A percentile compares a stretch with the other conserved stretches of the same genome.
Evolutionary conservation across 306 rosid genomes (phyloP).

Genomic region (Lathyrus aphaca): DNA sequence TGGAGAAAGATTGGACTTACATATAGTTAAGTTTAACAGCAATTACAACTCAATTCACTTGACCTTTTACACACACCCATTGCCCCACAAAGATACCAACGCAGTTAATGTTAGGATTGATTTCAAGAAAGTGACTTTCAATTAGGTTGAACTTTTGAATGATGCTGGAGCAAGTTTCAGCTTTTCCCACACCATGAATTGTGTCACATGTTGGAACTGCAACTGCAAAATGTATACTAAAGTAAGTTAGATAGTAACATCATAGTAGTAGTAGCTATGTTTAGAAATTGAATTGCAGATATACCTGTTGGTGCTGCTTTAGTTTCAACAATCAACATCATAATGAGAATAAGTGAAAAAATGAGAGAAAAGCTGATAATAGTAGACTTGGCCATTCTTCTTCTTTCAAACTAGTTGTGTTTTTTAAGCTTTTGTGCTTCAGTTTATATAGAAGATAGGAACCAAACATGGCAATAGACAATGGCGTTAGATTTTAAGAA

Average conservation of each 20-base stretch:
- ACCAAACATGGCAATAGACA: slow-evolving; percentile 4
- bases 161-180: slow-evolving; percentile 42
- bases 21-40: too few species aligned
- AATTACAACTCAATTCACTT: slow-evolving; percentile 4
- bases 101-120: slow-evolving; percentile 50
- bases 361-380: slow-evolving; percentile 17
- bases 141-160: slow-evolving; percentile 5
- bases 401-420: slow-evolving; percentile 2
- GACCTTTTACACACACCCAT: slow-evolving; percentile 40
- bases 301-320: slow-evolving; percentile 31
- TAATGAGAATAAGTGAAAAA: slow-evolving; percentile 28
- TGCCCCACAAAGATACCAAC: slow-evolving; percentile 42
- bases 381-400: slow-evolving; percentile 33
- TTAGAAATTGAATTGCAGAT: background rate
- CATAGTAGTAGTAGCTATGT: background rate
- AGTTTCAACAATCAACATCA: slow-evolving; percentile 10
- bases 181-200: slow-evolving; percentile 35
- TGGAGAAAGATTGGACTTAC: background rate
- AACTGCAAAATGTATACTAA: slow-evolving; percentile 19
- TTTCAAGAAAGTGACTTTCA: slow-evolving; percentile 20
- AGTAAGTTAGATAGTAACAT: slow-evolving; percentile 5
- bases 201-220: background rate
- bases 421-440: background rate
- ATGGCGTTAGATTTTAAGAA: slow-evolving; percentile 19
- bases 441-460: slow-evolving; percentile 34